A percentile compares a stretch with the other conserved stretches of the same genome.
phyloP scores from a whole-genome alignment of 2,329 filamentous ascomycete species.

The Neofusicoccum cordaticola region DNA sequence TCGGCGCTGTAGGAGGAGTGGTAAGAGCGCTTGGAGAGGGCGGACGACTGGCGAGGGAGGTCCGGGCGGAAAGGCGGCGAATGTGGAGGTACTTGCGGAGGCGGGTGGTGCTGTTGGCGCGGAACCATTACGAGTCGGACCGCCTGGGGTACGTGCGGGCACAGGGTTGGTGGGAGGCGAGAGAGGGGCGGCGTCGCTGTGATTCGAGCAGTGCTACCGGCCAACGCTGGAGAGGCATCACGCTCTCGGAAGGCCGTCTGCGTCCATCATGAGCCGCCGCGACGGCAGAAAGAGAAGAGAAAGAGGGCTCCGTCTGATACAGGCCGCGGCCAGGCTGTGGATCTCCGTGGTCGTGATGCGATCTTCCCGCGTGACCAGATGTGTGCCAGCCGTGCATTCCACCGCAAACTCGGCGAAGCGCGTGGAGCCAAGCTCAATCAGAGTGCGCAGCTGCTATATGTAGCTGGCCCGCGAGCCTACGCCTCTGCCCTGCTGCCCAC shows the following conservation, averaged over 20 bases:
- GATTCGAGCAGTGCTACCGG: slow-evolving; percentile 11
- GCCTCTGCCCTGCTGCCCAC: not conserved
- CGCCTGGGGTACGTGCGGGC: slow-evolving; percentile 12
- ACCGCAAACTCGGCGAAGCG: not conserved
- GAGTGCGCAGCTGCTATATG: not conserved
- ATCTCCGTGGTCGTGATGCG: slow-evolving; percentile 13
- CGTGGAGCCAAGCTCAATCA: not conserved
- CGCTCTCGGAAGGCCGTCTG: not conserved
- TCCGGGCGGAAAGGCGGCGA: slow-evolving; percentile 21
- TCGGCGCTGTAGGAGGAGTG: slow-evolving; percentile 31
- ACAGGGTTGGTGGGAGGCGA: slow-evolving; percentile 10
- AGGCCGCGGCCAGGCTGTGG: slow-evolving; percentile 10
- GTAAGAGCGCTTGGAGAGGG: slow-evolving; percentile 32
- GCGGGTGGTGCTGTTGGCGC: slow-evolving; percentile 14
- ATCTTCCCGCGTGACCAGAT: slow-evolving; percentile 15
- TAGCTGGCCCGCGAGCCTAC: not conserved
- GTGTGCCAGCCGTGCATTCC: slow-evolving; percentile 10
- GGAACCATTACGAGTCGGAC: slow-evolving; percentile 15
- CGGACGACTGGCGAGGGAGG: slow-evolving; percentile 30
- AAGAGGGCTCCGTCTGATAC: not conserved
- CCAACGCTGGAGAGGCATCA: slow-evolving; percentile 8
- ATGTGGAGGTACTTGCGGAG: slow-evolving; percentile 10
- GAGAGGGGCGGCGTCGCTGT: slow-evolving; percentile 8
- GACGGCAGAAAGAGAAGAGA: not conserved
- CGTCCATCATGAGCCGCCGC: slow-evolving; percentile 5